Conservation (phyloP, 169 alveolate species). For the Babesia ovis region DNA sequence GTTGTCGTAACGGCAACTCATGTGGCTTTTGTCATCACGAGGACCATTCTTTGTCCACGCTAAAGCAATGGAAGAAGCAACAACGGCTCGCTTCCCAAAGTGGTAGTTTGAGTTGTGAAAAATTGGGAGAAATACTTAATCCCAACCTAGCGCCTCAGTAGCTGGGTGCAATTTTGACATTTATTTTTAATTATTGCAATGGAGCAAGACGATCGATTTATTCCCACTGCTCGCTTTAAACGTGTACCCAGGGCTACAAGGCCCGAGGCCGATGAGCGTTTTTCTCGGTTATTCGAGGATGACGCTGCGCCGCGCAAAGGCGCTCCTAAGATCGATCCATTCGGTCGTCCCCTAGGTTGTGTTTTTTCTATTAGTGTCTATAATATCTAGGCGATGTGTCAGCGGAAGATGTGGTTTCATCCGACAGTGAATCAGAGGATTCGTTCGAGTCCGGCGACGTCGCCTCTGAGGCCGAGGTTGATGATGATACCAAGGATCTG, state of each 20-base stretch:
- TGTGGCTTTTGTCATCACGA: constrained; percentile 82
- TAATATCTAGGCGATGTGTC: constrained; percentile 30
- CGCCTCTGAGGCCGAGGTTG: constrained; percentile 12
- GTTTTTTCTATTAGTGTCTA: background rate
- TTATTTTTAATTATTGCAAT: constrained; percentile 9
- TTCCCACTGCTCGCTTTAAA: constrained; percentile 58
- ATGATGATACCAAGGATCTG: constrained; percentile 44
- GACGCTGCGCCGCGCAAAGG: constrained; percentile 23
- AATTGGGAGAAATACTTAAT: constrained; percentile 7
- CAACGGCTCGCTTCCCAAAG: constrained; percentile 60
- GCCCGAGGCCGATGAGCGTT: constrained; percentile 45
- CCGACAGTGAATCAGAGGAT: constrained; percentile 56
- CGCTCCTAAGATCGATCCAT: constrained; percentile 62
- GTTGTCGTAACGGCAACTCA: constrained; percentile 76
- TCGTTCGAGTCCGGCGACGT: constrained; percentile 11
- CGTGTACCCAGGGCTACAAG: constrained; percentile 25
- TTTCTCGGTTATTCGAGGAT: constrained; percentile 38
- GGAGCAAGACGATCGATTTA: constrained; percentile 53
- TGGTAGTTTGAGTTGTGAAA: constrained; percentile 22
- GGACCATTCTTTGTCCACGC: constrained; percentile 74
- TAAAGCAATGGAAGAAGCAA: constrained; percentile 81
- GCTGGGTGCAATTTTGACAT: background rate
- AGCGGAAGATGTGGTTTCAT: constrained; percentile 34
- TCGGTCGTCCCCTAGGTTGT: constrained; percentile 70
- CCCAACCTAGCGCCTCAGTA: constrained; percentile 9